Base-by-base conservation (phyloP, 352 stramenopile genomes). In the Pythium phragmitis region DNA sequence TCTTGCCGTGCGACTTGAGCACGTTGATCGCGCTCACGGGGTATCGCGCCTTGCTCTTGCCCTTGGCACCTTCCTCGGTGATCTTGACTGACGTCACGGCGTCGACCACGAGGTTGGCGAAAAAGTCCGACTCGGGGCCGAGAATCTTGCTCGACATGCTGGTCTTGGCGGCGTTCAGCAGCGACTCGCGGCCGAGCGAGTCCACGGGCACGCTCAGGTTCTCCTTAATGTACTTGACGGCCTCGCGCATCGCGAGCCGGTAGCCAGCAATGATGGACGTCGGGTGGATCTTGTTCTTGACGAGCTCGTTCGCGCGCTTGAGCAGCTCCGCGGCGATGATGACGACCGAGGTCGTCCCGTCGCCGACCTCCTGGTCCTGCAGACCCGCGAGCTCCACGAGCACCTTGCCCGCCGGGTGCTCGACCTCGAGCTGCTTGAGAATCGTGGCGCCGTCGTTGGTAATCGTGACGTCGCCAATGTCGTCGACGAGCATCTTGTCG, bases 381-480 rank as follows among this genome's bases (percentile, higher is more conserved):
- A 99, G 82, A 48, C 98, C 92, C 1, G 97, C 96, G 16, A 99
- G 84, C 73, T 99, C 97, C 7, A 99, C 97, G 8, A 99, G 79
- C 13, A 99, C 96, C 63, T 99, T 99, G 30, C 96, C 98, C 3
- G 97, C 98, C 28, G 98, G 98, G 77, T 99, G 98, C 70, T 99
- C 97, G 11, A 99, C 97, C 66, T 99, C 96, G 36, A 99, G 81
- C 69, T 98, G 96, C 83, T 99, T 98, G 51, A 99, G 82, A 74
- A 99, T 99, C 39, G 98, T 99, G n/a, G 98, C 98, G 52, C 98
- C 98, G 71, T 99, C 98, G 81, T 99, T 99, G 17, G 98, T 99
- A 75, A 99, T 99, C 17, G 97, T 99, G 54, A 99, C 97, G 80
- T 99, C 98, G 60, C 98, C 98, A 68, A 99, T 98, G 77, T 97